Evolutionary conservation across 352 stramenopile species (phyloP).

Genomic region (Phytopythium cucurbitacearum): DNA sequence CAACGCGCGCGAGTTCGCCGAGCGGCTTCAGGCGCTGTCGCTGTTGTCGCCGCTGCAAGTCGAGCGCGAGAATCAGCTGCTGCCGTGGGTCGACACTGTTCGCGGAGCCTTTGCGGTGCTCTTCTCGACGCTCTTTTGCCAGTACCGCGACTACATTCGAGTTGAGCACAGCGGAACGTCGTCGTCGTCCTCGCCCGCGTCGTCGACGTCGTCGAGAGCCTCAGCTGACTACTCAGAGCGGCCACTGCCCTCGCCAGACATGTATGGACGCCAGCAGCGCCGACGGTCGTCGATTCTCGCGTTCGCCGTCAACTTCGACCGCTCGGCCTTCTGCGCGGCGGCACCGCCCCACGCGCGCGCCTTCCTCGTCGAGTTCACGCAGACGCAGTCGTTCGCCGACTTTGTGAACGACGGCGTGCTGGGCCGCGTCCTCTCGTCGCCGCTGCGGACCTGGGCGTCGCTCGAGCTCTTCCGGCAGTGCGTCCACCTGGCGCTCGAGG

Average conservation of each 20-base stretch:
- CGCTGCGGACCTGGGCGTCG: slow-evolving; percentile 11
- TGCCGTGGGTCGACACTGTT: slow-evolving; percentile 58
- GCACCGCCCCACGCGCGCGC: slow-evolving; percentile 9
- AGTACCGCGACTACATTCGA: slow-evolving; percentile 45
- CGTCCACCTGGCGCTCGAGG: slow-evolving; percentile 45
- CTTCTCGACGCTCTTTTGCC: slow-evolving; percentile 60
- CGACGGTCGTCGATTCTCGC: slow-evolving; percentile 40
- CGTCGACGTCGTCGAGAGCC: neutral
- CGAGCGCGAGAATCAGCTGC: slow-evolving; percentile 30
- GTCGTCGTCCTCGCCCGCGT: neutral
- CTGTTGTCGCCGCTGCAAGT: slow-evolving; percentile 46
- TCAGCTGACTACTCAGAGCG: slow-evolving; percentile 1
- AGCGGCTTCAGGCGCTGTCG: slow-evolving; percentile 47
- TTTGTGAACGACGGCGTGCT: slow-evolving; percentile 67
- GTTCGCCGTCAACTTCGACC: slow-evolving; percentile 55
- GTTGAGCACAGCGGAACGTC: slow-evolving; percentile 21
- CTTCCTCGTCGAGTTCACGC: slow-evolving; percentile 50
- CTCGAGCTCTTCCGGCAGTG: slow-evolving; percentile 65
- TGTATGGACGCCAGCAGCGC: slow-evolving; percentile 18
- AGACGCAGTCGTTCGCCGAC: slow-evolving; percentile 56
- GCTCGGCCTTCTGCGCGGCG: slow-evolving; percentile 30
- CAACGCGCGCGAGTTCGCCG: slow-evolving; percentile 53
- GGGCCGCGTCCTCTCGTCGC: slow-evolving; percentile 18
- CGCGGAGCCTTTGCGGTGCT: slow-evolving; percentile 56
- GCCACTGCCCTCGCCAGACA: slow-evolving; percentile 15